Percentiles rank a stretch among this genome's conserved stretches.
phyloP scores from a whole-genome alignment of 495 filamentous ascomycete genomes.

The Aspergillus ellipticus region DNA sequence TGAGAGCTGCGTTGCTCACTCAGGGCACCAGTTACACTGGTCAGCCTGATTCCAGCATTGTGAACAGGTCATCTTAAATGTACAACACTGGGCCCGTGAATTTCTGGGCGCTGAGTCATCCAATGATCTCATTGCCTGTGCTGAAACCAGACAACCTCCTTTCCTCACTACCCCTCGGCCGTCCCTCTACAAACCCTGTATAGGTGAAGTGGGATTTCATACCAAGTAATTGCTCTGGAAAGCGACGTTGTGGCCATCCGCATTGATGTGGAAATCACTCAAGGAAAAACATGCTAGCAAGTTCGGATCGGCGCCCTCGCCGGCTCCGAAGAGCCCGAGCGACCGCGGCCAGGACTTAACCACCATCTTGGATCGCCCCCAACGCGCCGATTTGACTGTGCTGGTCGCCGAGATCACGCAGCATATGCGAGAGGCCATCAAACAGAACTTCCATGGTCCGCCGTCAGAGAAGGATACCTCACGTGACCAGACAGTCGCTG shows the following conservation, averaged over 20 bases:
- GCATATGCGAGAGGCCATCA: slow-evolving; percentile 42
- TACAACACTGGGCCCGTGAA: background rate
- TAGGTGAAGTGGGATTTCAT: background rate
- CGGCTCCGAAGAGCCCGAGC: slow-evolving; percentile 19
- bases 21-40: background rate
- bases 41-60: background rate
- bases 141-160: slow-evolving; percentile 9
- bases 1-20: background rate
- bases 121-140: slow-evolving; percentile 9
- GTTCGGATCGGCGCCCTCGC: slow-evolving; percentile 29
- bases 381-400: slow-evolving; percentile 47
- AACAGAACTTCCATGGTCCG: slow-evolving; percentile 37
- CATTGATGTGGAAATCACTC: slow-evolving; percentile 37
- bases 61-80: background rate
- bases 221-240: background rate
- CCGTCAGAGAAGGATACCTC: background rate
- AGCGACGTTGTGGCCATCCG: background rate
- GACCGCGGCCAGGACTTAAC: slow-evolving; percentile 44
- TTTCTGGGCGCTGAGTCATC: slow-evolving; percentile 16
- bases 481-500: slow-evolving; percentile 3
- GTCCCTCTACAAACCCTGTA: background rate
- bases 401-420: slow-evolving; percentile 41
- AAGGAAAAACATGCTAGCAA: slow-evolving; percentile 36
- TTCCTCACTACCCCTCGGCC: background rate
- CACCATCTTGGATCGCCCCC: slow-evolving; percentile 46